Conservation (phyloP, 352 stramenopile genomes). For the Phytopythium cucurbitacearum region DNA sequence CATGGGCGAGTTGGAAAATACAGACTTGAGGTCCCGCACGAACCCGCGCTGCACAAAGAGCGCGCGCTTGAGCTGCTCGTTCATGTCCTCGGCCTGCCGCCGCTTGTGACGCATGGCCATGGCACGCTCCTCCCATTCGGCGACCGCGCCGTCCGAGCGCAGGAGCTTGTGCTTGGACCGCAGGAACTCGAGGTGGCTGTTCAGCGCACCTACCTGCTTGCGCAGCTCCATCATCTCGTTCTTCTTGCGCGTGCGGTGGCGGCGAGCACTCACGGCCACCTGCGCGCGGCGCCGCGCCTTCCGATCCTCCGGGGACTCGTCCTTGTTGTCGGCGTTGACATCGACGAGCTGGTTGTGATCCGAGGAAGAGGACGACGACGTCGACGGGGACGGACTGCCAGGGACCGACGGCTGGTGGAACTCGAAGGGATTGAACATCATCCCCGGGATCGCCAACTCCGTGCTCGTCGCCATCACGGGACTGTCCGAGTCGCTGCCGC, state of each 20-base stretch:
- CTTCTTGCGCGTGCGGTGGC: slow-evolving; percentile 28
- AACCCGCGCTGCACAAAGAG: slow-evolving; percentile 18
- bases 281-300: slow-evolving; percentile 26
- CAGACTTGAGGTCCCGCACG: slow-evolving; percentile 1
- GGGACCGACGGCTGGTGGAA: neutral
- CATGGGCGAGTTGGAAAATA: slow-evolving; percentile 2
- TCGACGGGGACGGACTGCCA: slow-evolving; percentile 1
- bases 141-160: slow-evolving; percentile 18
- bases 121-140: slow-evolving; percentile 34
- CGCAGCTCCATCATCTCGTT: slow-evolving; percentile 20
- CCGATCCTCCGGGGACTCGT: slow-evolving; percentile 12
- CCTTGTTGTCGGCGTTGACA: neutral
- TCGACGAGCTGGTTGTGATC: neutral
- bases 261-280: slow-evolving; percentile 25
- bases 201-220: slow-evolving; percentile 14
- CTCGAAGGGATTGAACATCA: slow-evolving; percentile 1
- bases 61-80: slow-evolving; percentile 29
- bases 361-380: slow-evolving; percentile 2
- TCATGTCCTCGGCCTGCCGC: slow-evolving; percentile 28
- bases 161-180: slow-evolving; percentile 28
- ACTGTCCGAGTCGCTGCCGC: neutral
- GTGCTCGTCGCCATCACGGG: too few species aligned
- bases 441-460: neutral
- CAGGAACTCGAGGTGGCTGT: slow-evolving; percentile 21
- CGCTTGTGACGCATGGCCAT: slow-evolving; percentile 37